phyloP scores from a whole-genome alignment of 1,139 yeast species.

The Nadsonia starkeyi-henricii region DNA sequence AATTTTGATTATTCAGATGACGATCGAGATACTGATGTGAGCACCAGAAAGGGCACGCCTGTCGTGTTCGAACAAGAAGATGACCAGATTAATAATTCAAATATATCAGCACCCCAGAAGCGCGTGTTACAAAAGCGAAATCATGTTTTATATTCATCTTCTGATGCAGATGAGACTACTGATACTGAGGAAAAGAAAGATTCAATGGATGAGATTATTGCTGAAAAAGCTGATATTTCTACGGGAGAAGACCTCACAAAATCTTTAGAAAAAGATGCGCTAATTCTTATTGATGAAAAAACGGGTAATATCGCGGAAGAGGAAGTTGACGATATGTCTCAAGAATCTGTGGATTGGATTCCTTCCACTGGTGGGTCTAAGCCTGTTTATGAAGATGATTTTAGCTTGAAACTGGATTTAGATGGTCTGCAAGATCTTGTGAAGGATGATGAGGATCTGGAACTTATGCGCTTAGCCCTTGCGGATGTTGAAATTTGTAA shows the following conservation, averaged over 20 bases:
- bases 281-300: slow-evolving; percentile 3
- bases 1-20: slow-evolving; percentile 41
- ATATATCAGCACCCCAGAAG: background rate
- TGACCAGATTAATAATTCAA: background rate
- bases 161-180: slow-evolving; percentile 5
- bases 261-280: too few relatives aligned
- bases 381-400: slow-evolving; percentile 38
- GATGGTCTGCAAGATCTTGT: slow-evolving; percentile 39
- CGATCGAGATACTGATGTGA: slow-evolving; percentile 28
- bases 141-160: slow-evolving; percentile 17
- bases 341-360: slow-evolving; percentile 14
- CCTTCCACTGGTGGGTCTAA: slow-evolving; percentile 23
- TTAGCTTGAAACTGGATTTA: slow-evolving; percentile 30
- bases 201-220: too few relatives aligned
- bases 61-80: slow-evolving; percentile 16
- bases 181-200: slow-evolving; percentile 7
- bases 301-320: slow-evolving; percentile 6
- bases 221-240: too few relatives aligned
- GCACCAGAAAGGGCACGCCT: slow-evolving; percentile 25
- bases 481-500: slow-evolving; percentile 20
- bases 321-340: slow-evolving; percentile 1
- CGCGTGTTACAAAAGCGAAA: background rate
- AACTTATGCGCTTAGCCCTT: slow-evolving; percentile 36
- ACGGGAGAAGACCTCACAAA: too few relatives aligned
- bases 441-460: slow-evolving; percentile 64